Conservation (phyloP, 2,329 filamentous ascomycete species). For the Hawksworthiomyces lignivorus region DNA sequence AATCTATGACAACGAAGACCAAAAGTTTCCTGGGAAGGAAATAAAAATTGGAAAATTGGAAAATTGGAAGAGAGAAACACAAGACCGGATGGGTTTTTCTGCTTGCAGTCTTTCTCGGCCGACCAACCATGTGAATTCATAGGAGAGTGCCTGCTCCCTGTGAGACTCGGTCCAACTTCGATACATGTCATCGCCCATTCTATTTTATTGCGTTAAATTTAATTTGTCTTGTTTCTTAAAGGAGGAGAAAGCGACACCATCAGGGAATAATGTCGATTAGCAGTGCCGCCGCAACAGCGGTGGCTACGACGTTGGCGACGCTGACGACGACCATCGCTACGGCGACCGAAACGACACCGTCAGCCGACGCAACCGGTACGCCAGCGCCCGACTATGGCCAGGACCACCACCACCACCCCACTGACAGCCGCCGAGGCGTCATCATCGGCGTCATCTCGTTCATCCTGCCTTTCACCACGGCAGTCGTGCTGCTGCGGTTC, state of each 20-base stretch:
- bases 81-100: too few species aligned
- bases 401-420: background rate
- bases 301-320: background rate
- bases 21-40: too few species aligned
- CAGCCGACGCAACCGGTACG: background rate
- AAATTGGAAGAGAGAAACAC: too few species aligned
- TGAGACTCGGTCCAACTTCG: too few species aligned
- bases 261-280: background rate
- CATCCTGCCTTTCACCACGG: slow-evolving; percentile 19
- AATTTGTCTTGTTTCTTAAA: background rate
- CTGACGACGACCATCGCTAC: background rate
- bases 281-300: background rate
- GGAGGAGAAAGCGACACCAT: too few species aligned
- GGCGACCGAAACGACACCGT: background rate
- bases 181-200: too few species aligned
- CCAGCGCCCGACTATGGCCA: background rate
- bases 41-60: too few species aligned
- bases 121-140: too few species aligned
- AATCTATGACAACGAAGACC: too few species aligned
- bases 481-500: slow-evolving; percentile 21
- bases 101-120: too few species aligned
- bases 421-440: slow-evolving; percentile 16
- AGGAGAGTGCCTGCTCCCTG: too few species aligned
- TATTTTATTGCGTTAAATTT: background rate
- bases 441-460: slow-evolving; percentile 19